A percentile compares a stretch with the other conserved stretches of the same genome.
These are phyloP conservation scores for Echria macrotheca DNA, from an alignment of 495 filamentous ascomycete genomes.

Conservation along the genomic window DNA sequence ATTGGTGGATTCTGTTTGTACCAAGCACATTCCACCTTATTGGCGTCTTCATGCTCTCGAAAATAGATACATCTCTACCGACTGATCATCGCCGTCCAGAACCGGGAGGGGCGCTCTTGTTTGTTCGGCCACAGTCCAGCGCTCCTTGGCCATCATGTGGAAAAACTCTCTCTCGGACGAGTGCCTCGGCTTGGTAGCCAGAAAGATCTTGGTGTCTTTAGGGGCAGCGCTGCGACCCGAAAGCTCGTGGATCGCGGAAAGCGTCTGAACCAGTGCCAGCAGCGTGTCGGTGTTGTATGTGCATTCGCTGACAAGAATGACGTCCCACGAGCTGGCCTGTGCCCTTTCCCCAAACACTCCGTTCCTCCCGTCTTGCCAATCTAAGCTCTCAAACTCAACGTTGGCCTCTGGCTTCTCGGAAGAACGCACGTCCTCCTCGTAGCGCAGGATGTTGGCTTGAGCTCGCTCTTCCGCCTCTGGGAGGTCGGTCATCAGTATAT, in stretches of 20 bases:
- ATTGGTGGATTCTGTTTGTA: too few species aligned
- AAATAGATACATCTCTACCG: constrained; percentile 57
- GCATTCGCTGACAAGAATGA: constrained; percentile 84
- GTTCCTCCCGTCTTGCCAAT: constrained; percentile 58
- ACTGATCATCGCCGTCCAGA: constrained; percentile 50
- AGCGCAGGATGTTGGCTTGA: constrained; percentile 36
- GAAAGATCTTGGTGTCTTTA: constrained; percentile 44
- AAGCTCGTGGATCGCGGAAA: constrained; percentile 46
- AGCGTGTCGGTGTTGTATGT: constrained; percentile 88
- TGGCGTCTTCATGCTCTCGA: constrained; percentile 6
- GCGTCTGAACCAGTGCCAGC: constrained; percentile 65
- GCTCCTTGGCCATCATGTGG: constrained; percentile 59
- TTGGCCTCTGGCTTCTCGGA: constrained; percentile 1
- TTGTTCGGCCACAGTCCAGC: constrained; percentile 47
- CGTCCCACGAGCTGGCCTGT: constrained; percentile 48
- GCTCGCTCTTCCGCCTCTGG: constrained; percentile 60
- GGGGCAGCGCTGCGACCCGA: constrained; percentile 11
- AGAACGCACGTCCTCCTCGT: constrained; percentile 11
- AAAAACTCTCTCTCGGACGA: constrained; percentile 77
- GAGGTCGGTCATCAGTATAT: constrained; percentile 74
- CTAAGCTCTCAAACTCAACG: constrained; percentile 55
- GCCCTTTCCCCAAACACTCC: constrained; percentile 34
- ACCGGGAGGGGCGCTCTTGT: constrained; percentile 50
- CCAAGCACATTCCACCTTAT: too few species aligned
- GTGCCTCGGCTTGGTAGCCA: constrained; percentile 83